Percentiles rank a stretch among this genome's conserved stretches.
Evolutionary conservation across 441 rosid genomes (phyloP).

Genomic region (Erodium texanum): DNA sequence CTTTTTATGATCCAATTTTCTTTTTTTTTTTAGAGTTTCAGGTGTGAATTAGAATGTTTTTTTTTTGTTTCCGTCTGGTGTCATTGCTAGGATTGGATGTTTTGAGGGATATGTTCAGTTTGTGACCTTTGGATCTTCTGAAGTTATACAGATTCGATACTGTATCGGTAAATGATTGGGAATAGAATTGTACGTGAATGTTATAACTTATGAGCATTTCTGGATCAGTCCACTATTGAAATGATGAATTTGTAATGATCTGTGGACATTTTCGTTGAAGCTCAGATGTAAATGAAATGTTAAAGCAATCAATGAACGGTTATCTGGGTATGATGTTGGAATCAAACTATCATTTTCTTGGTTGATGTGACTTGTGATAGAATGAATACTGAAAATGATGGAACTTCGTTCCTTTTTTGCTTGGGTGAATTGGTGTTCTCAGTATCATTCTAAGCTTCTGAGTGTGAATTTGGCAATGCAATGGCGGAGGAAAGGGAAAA

Average conservation of each 20-base stretch:
- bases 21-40: neutral
- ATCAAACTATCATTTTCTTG: neutral
- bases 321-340: neutral
- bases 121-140: neutral
- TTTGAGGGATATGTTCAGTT: neutral
- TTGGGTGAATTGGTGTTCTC: neutral
- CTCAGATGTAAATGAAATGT: neutral
- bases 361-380: neutral
- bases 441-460: neutral
- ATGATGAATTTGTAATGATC: neutral
- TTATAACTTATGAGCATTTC: neutral
- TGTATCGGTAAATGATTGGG: neutral
- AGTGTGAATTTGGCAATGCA: neutral
- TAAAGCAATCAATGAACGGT: neutral
- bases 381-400: neutral
- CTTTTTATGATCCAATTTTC: neutral
- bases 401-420: neutral
- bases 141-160: neutral
- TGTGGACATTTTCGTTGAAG: neutral
- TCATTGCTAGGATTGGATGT: neutral
- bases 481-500: neutral
- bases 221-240: neutral
- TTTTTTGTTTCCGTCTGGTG: no score
- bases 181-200: neutral
- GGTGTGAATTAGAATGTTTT: neutral